phyloP scores from a whole-genome alignment of 179 eudicot species.

The Beta macrorhiza region DNA sequence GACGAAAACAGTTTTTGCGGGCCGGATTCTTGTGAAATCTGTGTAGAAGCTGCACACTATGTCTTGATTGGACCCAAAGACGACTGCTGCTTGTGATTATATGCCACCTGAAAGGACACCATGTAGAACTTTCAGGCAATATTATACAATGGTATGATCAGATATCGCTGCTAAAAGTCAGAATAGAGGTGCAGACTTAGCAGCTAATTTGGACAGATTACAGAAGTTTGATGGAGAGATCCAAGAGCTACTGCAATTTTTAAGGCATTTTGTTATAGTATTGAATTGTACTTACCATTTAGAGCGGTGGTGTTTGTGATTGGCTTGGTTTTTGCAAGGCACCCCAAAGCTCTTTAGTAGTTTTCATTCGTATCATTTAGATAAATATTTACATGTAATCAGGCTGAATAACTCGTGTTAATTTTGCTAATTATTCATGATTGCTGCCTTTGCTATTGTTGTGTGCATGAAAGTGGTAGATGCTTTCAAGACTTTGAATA shows the following conservation, averaged over 20 bases:
- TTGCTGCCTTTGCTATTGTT: too few species aligned
- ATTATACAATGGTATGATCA: neutral
- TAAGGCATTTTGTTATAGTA: constrained; percentile 14
- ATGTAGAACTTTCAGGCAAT: constrained; percentile 8
- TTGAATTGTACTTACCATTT: constrained; percentile 2
- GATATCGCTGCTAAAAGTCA: constrained; percentile 47
- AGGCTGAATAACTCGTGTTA: too few species aligned
- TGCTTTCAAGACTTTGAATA: too few species aligned
- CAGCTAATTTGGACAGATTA: constrained; percentile 50
- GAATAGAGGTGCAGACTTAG: constrained; percentile 33
- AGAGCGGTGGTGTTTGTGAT: neutral
- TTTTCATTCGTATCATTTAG: too few species aligned
- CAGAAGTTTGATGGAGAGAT: constrained; percentile 29
- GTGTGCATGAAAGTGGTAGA: too few species aligned
- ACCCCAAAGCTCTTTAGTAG: constrained; percentile 15
- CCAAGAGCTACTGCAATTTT: constrained; percentile 34
- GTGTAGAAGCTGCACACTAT: constrained; percentile 70
- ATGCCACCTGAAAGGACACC: constrained; percentile 67
- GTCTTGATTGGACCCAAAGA: constrained; percentile 71
- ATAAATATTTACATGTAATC: too few species aligned
- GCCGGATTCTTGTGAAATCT: constrained; percentile 56
- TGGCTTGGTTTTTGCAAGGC: constrained; percentile 14
- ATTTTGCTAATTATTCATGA: too few species aligned
- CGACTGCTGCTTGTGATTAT: constrained; percentile 58
- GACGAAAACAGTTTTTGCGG: constrained; percentile 45